phyloP scores from a whole-genome alignment of 2,329 filamentous ascomycete species.

The Byssochlamys sp. region DNA sequence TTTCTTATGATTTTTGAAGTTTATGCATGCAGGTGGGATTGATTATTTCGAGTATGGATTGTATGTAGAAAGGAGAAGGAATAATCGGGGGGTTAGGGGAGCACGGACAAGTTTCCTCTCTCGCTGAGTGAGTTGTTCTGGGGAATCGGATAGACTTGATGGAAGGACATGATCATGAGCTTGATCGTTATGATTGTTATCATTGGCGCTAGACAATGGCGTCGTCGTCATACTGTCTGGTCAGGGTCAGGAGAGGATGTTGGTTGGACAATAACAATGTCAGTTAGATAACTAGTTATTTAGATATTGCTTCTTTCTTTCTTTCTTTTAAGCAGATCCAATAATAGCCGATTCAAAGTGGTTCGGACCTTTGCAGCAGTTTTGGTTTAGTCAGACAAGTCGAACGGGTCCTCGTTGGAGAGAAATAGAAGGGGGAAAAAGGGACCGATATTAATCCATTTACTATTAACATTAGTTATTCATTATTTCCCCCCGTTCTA shows the following conservation, averaged over 20 bases:
- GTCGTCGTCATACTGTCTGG: not conserved
- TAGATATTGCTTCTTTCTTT: not conserved
- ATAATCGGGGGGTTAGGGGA: conserved; percentile 1
- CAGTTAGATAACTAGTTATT: no score
- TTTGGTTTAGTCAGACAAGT: not conserved
- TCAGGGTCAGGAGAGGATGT: not conserved
- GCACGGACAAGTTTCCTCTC: conserved; percentile 19
- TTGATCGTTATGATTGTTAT: not conserved
- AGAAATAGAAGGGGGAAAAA: not conserved
- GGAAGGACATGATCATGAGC: not conserved
- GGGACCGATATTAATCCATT: no score
- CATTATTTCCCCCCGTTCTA: not conserved
- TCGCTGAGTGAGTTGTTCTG: conserved; percentile 9
- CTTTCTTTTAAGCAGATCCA: not conserved
- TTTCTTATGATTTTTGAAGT: no score
- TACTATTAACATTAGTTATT: no score
- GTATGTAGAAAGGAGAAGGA: no score
- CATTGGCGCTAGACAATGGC: not conserved
- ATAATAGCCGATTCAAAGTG: not conserved
- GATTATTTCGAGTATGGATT: no score
- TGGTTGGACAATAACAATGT: not conserved
- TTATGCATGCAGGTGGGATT: no score
- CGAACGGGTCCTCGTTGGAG: not conserved
- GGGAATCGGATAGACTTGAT: conserved; percentile 2
- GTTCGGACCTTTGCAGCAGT: no score